A percentile compares a stretch with the other conserved stretches of the same genome.
These are phyloP conservation scores for Lactarius sanguifluus DNA, from an alignment of 768 basidiomycete genomes.

Conservation along the genomic window DNA sequence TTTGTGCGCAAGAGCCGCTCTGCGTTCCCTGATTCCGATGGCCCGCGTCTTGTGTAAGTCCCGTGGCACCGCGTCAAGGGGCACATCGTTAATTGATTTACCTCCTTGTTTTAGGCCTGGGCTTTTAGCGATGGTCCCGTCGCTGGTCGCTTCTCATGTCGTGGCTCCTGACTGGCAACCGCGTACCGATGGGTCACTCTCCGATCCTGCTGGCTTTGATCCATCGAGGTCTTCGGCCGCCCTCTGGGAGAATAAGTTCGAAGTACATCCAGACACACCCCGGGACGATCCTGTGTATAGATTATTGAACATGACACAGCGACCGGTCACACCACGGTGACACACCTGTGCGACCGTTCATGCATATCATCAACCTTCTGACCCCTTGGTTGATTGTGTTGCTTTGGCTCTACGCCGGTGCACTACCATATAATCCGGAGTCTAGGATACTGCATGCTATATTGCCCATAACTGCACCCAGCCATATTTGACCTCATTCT, in stretches of 20 bases:
- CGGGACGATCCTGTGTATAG: conserved; percentile 55
- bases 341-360: background rate
- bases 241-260: conserved; percentile 81
- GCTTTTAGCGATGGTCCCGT: conserved; percentile 75
- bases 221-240: conserved; percentile 81
- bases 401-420: background rate
- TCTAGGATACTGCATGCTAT: background rate
- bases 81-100: conserved; percentile 33
- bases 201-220: conserved; percentile 73
- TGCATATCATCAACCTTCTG: background rate
- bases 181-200: conserved; percentile 51
- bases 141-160: conserved; percentile 69
- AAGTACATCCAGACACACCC: conserved; percentile 84
- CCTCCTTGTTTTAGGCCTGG: conserved; percentile 52
- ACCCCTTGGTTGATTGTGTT: background rate
- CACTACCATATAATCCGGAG: background rate
- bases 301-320: conserved; percentile 15
- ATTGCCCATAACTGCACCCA: background rate
- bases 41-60: conserved; percentile 49
- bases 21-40: conserved; percentile 49
- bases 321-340: conserved; percentile 21
- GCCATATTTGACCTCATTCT: background rate
- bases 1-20: conserved; percentile 84
- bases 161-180: conserved; percentile 60
- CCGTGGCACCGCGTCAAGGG: conserved; percentile 21